Percentiles rank a stretch among this genome's conserved stretches.
phyloP scores from a whole-genome alignment of 192 early-diverging fungal species.

The Oehlia diaphana region DNA sequence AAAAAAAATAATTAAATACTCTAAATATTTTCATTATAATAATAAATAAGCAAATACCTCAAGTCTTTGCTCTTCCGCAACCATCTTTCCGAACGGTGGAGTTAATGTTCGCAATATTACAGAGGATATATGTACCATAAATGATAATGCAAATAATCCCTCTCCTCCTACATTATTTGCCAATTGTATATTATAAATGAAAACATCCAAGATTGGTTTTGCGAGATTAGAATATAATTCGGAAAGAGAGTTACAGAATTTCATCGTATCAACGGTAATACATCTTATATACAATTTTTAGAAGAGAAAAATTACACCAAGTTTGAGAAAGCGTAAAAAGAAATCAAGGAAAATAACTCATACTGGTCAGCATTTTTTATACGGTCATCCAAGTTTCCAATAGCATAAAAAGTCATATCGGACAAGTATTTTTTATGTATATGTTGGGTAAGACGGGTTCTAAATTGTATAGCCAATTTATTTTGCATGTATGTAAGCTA shows the following conservation, averaged over 20 bases:
- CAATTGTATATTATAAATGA: constrained; percentile 91
- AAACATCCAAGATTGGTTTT: constrained; percentile 91
- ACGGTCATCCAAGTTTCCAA: constrained; percentile 91
- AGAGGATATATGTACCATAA: constrained; percentile 78
- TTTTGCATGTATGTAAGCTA: constrained; percentile 75
- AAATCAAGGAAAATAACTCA: constrained; percentile 18
- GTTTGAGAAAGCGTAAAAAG: constrained; percentile 14
- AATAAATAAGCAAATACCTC: constrained; percentile 42
- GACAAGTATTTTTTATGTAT: constrained; percentile 83
- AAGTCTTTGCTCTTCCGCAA: constrained; percentile 86
- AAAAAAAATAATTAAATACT: constrained; percentile 10
- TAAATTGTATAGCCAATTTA: constrained; percentile 76
- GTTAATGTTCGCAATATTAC: constrained; percentile 78
- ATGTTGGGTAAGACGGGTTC: constrained; percentile 84
- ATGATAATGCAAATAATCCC: constrained; percentile 77
- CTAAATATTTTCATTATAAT: background rate
- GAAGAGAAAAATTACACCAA: constrained; percentile 2
- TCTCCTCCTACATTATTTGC: constrained; percentile 82
- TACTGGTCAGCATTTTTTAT: constrained; percentile 89
- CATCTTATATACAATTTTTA: constrained; percentile 36
- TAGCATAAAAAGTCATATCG: constrained; percentile 92
- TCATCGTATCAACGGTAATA: constrained; percentile 85
- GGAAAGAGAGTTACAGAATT: constrained; percentile 85
- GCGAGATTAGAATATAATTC: constrained; percentile 93
- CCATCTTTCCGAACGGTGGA: constrained; percentile 96